A percentile compares a stretch with the other conserved stretches of the same genome.
Evolutionary conservation across 768 basidiomycete species (phyloP).

Genomic region (Xerocomus potaroensis): DNA sequence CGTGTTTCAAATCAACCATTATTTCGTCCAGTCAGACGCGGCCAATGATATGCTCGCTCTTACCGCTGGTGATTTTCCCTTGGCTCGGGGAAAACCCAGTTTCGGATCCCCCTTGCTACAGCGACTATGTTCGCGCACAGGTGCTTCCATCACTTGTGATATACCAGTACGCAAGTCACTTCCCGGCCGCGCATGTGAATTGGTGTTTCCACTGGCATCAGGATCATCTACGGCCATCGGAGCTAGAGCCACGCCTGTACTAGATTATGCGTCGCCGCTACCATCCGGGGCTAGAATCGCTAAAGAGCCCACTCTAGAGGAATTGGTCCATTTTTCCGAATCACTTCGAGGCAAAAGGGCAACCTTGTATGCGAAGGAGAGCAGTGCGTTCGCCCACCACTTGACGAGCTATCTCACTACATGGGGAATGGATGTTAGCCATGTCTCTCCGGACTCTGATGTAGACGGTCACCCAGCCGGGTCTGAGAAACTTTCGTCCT

Average conservation of each 20-base stretch:
- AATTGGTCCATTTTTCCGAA: constrained; percentile 76
- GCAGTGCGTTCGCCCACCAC: constrained; percentile 86
- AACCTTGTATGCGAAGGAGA: constrained; percentile 79
- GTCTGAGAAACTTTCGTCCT: constrained; percentile 13
- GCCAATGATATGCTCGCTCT: constrained; percentile 8
- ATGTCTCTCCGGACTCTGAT: constrained; percentile 60
- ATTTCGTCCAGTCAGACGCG: constrained; percentile 31
- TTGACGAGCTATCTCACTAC: constrained; percentile 88
- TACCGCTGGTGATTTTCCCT: constrained; percentile 8
- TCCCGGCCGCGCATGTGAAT: constrained; percentile 57
- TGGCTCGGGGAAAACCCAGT: constrained; percentile 32
- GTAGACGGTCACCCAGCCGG: constrained; percentile 35
- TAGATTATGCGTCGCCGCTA: constrained; percentile 46
- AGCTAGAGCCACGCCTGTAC: constrained; percentile 35
- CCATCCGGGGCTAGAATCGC: constrained; percentile 49
- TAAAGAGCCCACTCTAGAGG: constrained; percentile 74
- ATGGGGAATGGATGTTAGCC: constrained; percentile 94
- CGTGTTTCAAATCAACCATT: constrained; percentile 54
- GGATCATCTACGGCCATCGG: constrained; percentile 46
- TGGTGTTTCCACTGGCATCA: constrained; percentile 60
- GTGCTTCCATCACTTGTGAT: constrained; percentile 39
- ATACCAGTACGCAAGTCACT: constrained; percentile 39
- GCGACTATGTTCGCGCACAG: constrained; percentile 56
- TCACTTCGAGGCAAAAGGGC: constrained; percentile 80
- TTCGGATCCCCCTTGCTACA: constrained; percentile 54